These are phyloP conservation scores for Castanospermum australe DNA, from an alignment of 306 rosid genomes.

Conservation along the genomic window DNA sequence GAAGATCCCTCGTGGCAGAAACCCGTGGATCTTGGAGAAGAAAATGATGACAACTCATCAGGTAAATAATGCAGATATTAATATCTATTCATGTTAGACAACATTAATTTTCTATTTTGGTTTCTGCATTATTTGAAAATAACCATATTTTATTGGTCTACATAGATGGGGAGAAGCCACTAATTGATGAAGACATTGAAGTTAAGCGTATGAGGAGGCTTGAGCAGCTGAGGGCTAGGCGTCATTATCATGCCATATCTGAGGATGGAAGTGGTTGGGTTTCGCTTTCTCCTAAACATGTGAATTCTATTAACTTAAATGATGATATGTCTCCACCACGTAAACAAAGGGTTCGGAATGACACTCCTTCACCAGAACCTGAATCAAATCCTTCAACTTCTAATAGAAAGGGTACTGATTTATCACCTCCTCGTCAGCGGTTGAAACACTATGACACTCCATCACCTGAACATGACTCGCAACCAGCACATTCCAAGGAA, in stretches of 20 bases:
- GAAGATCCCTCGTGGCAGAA: slow-evolving; percentile 93
- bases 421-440: slow-evolving; percentile 48
- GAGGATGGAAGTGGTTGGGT: slow-evolving; percentile 99
- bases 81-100: not conserved
- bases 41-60: slow-evolving; percentile 45
- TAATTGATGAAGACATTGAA: slow-evolving; percentile 82
- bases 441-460: slow-evolving; percentile 41
- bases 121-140: not conserved
- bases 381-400: slow-evolving; percentile 33
- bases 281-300: slow-evolving; percentile 50
- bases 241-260: slow-evolving; percentile 62
- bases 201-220: slow-evolving; percentile 87
- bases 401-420: slow-evolving; percentile 38
- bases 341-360: slow-evolving; percentile 49
- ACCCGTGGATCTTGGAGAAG: slow-evolving; percentile 65
- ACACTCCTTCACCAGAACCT: slow-evolving; percentile 62
- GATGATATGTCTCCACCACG: slow-evolving; percentile 69
- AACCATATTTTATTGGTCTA: slow-evolving; percentile 10
- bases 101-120: not conserved
- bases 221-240: slow-evolving; percentile 67
- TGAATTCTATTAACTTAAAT: slow-evolving; percentile 23
- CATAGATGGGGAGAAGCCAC: slow-evolving; percentile 69
- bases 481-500: not conserved
- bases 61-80: slow-evolving; percentile 33
- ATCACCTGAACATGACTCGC: slow-evolving; percentile 47